These are phyloP conservation scores for Calonectria naviculata DNA, from an alignment of 2,329 filamentous ascomycete species.

Conservation along the genomic window DNA sequence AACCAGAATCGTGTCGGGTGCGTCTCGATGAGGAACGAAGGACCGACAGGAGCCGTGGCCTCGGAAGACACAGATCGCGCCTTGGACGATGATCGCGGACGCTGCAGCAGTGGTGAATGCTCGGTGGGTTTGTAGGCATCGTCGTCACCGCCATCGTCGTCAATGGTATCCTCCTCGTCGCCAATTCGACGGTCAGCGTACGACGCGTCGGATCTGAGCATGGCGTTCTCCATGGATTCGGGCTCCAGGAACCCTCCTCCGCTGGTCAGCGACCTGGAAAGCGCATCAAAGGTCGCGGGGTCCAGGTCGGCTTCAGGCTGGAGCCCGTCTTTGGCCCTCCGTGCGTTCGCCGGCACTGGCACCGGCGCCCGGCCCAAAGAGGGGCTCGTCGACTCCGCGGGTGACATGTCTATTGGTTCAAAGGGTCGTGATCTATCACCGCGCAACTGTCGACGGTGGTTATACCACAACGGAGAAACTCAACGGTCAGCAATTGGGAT, in stretches of 20 bases:
- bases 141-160: slow-evolving; percentile 19
- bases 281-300: slow-evolving; percentile 34
- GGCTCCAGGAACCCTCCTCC: slow-evolving; percentile 53
- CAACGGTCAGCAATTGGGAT: neutral
- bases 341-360: slow-evolving; percentile 30
- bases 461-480: neutral
- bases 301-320: slow-evolving; percentile 28
- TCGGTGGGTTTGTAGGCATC: slow-evolving; percentile 31
- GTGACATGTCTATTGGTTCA: neutral
- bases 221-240: slow-evolving; percentile 52
- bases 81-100: slow-evolving; percentile 26
- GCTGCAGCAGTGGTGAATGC: slow-evolving; percentile 39
- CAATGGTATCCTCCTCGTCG: slow-evolving; percentile 23
- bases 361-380: slow-evolving; percentile 31
- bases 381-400: neutral
- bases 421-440: neutral
- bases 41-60: slow-evolving; percentile 20
- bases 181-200: slow-evolving; percentile 32
- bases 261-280: slow-evolving; percentile 54
- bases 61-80: slow-evolving; percentile 27
- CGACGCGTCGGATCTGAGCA: slow-evolving; percentile 45
- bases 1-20: slow-evolving; percentile 67
- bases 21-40: slow-evolving; percentile 58
- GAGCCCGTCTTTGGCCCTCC: slow-evolving; percentile 22
- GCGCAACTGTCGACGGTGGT: slow-evolving; percentile 12